These are phyloP conservation scores for Pseudoscleropodium purum DNA, from an alignment of 225 moss, liverwort and hornwort species.

Conservation along the genomic window DNA sequence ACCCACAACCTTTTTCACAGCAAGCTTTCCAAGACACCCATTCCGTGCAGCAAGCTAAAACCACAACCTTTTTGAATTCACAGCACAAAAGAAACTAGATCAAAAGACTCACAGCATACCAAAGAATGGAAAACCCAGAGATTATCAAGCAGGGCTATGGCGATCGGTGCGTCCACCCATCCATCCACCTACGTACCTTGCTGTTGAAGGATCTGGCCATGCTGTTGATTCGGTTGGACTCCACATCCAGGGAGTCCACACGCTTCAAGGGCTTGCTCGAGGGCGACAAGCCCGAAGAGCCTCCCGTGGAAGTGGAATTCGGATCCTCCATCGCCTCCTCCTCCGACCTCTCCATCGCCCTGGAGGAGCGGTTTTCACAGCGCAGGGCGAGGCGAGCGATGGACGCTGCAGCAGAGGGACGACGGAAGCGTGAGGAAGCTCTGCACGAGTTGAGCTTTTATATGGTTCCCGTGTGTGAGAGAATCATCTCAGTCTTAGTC, in stretches of 20 bases:
- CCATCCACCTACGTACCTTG: not conserved
- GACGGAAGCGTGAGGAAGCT: no score
- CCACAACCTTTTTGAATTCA: no score
- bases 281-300: not conserved
- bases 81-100: no score
- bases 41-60: not conserved
- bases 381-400: not conserved
- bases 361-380: no score
- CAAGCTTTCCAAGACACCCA: not conserved
- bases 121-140: not conserved
- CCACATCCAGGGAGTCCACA: slow-evolving; percentile 36
- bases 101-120: not conserved
- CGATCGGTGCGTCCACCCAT: no score
- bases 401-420: not conserved
- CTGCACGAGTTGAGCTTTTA: not conserved
- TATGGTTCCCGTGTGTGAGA: not conserved
- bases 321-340: not conserved
- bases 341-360: not conserved
- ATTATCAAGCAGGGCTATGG: not conserved
- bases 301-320: not conserved
- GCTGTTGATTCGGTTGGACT: slow-evolving; percentile 24
- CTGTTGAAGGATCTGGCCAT: slow-evolving; percentile 10
- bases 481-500: not conserved
- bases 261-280: slow-evolving; percentile 10
- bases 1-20: not conserved